These are phyloP conservation scores for Parathielavia appendiculata DNA, from an alignment of 495 filamentous ascomycete genomes.

Conservation along the genomic window DNA sequence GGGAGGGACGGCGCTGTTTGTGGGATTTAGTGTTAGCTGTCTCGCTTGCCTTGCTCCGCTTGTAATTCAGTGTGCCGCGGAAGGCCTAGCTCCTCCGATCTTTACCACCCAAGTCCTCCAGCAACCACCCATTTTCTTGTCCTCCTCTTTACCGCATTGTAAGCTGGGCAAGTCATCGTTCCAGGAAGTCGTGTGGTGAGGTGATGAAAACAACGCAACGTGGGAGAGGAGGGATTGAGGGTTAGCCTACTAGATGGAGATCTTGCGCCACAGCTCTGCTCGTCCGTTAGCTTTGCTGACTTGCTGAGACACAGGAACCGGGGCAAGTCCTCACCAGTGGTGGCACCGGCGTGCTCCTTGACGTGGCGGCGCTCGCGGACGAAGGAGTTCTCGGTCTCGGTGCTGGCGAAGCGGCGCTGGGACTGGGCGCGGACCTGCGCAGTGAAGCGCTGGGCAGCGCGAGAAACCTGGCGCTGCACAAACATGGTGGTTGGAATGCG, in stretches of 20 bases:
- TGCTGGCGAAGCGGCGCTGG: conserved; percentile 67
- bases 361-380: conserved; percentile 76
- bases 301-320: neutral
- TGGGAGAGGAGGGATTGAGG: neutral
- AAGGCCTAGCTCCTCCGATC: neutral
- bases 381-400: conserved; percentile 71
- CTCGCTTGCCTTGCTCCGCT: neutral
- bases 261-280: conserved; percentile 87
- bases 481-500: conserved; percentile 48
- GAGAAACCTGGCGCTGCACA: conserved; percentile 56
- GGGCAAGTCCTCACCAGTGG: conserved; percentile 56
- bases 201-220: conserved; percentile 31
- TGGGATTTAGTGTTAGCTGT: conserved; percentile 10
- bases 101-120: neutral
- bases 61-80: conserved; percentile 7
- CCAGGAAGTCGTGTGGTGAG: neutral
- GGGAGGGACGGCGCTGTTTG: conserved; percentile 60
- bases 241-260: conserved; percentile 76
- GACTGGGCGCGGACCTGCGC: conserved; percentile 52
- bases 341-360: conserved; percentile 78
- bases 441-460: conserved; percentile 54
- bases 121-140: neutral
- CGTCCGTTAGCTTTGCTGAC: conserved; percentile 16
- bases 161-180: neutral
- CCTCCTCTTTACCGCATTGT: neutral